Percentiles rank a stretch among this genome's conserved stretches.
These are phyloP conservation scores for Huiozyma naganishii DNA, from an alignment of 805 yeast genomes.

Conservation along the genomic window DNA sequence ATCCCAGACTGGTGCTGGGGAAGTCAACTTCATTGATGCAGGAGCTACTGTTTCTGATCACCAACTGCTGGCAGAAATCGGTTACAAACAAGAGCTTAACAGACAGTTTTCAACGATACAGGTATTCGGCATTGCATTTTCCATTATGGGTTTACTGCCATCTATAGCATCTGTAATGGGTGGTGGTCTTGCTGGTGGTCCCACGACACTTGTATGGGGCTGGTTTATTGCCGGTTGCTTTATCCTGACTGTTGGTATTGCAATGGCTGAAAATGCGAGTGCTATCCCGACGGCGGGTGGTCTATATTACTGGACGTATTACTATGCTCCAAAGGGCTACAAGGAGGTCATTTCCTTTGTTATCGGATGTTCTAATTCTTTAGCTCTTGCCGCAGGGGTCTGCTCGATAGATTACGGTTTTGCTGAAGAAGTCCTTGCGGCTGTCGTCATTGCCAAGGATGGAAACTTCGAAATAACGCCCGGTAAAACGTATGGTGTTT, in stretches of 20 bases:
- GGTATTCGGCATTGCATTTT: slow-evolving; percentile 61
- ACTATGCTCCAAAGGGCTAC: slow-evolving; percentile 46
- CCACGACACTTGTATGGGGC: slow-evolving; percentile 55
- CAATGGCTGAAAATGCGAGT: slow-evolving; percentile 57
- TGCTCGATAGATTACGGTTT: slow-evolving; percentile 65
- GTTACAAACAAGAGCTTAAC: slow-evolving; percentile 58
- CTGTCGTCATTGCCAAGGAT: slow-evolving; percentile 43
- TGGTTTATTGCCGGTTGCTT: slow-evolving; percentile 49
- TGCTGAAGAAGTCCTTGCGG: slow-evolving; percentile 47
- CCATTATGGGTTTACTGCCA: slow-evolving; percentile 63
- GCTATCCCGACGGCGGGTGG: slow-evolving; percentile 73
- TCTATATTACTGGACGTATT: slow-evolving; percentile 55
- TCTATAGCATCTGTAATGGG: slow-evolving; percentile 49
- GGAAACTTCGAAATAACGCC: slow-evolving; percentile 45
- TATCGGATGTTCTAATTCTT: slow-evolving; percentile 56
- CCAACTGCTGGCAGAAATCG: slow-evolving; percentile 33
- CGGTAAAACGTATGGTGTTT: slow-evolving; percentile 52
- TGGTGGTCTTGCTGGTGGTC: slow-evolving; percentile 49
- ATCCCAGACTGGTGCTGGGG: slow-evolving; percentile 18
- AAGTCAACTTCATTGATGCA: slow-evolving; percentile 17
- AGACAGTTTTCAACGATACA: slow-evolving; percentile 52
- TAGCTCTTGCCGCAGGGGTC: slow-evolving; percentile 56
- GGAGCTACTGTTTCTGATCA: slow-evolving; percentile 11
- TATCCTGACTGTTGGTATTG: slow-evolving; percentile 44
- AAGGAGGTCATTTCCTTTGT: slow-evolving; percentile 47